A percentile compares a stretch with the other conserved stretches of the same genome.
Conservation (phyloP, 2,329 filamentous ascomycete species). For the Fusarium foetens region DNA sequence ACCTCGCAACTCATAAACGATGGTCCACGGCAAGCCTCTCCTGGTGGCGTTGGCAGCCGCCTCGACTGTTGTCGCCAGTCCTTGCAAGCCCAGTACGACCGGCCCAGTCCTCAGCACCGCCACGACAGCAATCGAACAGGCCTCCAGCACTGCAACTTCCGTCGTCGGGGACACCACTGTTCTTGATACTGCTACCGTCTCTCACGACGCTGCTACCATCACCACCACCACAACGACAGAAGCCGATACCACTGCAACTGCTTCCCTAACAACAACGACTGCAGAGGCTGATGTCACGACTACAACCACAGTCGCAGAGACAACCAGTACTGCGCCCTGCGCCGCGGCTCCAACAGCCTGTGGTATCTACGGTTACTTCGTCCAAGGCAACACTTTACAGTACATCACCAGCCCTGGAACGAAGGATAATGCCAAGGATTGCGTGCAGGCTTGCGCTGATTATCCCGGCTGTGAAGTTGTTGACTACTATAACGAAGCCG, state of each 20-base stretch:
- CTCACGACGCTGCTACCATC: not conserved
- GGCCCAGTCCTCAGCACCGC: not conserved
- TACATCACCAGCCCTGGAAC: not conserved
- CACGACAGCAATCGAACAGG: not conserved
- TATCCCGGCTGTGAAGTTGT: not conserved
- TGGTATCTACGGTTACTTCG: not conserved
- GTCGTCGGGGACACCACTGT: fast-evolving
- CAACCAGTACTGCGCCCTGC: not conserved
- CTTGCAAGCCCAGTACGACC: not conserved
- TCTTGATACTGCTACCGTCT: no score
- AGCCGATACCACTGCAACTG: not conserved
- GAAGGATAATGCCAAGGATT: not conserved
- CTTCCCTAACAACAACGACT: fast-evolving
- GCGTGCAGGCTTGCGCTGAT: not conserved
- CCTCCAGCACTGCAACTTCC: fast-evolving
- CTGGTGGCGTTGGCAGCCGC: fast-evolving
- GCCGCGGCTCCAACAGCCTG: not conserved
- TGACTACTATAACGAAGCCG: not conserved
- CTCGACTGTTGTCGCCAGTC: not conserved
- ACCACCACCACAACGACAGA: not conserved
- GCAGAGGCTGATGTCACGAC: not conserved
- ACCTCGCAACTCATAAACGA: no score
- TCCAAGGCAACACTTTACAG: not conserved
- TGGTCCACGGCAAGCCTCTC: fast-evolving
- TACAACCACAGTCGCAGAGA: not conserved